These are phyloP conservation scores for Chlamydomonas reinhardtii DNA, from an alignment of 163 green algal species.

Conservation along the genomic window DNA sequence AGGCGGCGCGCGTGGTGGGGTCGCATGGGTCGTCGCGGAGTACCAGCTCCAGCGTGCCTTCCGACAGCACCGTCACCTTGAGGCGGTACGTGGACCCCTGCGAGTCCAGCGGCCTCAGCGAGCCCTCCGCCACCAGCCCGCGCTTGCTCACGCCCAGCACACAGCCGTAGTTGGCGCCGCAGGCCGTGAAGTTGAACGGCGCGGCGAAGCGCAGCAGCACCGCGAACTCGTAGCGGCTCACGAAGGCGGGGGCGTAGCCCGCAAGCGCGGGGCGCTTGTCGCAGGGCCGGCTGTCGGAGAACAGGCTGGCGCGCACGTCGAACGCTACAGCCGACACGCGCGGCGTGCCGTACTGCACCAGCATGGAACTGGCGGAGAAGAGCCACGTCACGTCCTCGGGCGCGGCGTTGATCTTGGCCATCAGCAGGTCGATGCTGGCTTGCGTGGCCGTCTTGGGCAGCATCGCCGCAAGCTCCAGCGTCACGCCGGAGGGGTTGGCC, in stretches of 20 bases:
- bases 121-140: not conserved
- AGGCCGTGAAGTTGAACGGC: not conserved
- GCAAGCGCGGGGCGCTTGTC: not conserved
- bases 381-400: conserved; percentile 25
- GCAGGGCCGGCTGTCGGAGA: not conserved
- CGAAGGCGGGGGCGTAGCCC: conserved; percentile 9
- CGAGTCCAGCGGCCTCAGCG: not conserved
- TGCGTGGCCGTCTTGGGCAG: not conserved
- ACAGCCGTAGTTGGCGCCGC: not conserved
- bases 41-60: conserved; percentile 18
- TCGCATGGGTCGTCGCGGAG: conserved; percentile 36
- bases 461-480: not conserved
- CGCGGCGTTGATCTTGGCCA: not conserved
- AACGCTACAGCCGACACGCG: not conserved
- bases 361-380: not conserved
- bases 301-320: not conserved
- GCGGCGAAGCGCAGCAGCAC: conserved; percentile 1
- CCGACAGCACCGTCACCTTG: not conserved
- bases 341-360: conserved; percentile 25
- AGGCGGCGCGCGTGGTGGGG: not conserved
- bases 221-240: not conserved
- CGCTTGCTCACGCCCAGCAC: not conserved
- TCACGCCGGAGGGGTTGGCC: not conserved
- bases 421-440: not conserved
- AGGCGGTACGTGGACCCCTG: not conserved